Conservation (phyloP, 2,329 filamentous ascomycete genomes). For the Botrytis elliptica region DNA sequence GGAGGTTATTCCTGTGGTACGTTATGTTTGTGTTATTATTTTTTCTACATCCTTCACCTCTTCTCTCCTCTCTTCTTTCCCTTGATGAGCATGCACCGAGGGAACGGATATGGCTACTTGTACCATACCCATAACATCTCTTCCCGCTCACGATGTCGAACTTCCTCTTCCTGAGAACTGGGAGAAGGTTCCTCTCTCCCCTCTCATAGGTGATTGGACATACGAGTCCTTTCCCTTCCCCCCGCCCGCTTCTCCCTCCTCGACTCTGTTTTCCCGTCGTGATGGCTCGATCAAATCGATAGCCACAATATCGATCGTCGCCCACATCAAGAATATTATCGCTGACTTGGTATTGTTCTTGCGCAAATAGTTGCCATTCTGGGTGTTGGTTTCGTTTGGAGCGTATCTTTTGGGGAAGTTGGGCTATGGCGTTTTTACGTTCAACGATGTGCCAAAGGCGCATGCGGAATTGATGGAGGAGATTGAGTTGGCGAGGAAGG, state of each 20-base stretch:
- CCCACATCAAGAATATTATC: slow-evolving; percentile 18
- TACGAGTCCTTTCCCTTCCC: slow-evolving; percentile 23
- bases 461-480: slow-evolving; percentile 86
- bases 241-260: slow-evolving; percentile 1
- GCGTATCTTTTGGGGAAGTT: slow-evolving; percentile 89
- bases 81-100: slow-evolving; percentile 9
- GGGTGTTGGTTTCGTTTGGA: slow-evolving; percentile 86
- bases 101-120: slow-evolving; percentile 17
- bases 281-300: slow-evolving; percentile 16
- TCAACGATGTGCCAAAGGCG: slow-evolving; percentile 92
- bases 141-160: not conserved
- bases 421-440: slow-evolving; percentile 88
- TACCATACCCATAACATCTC: slow-evolving; percentile 5
- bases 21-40: slow-evolving; percentile 41
- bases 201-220: not conserved
- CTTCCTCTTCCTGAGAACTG: slow-evolving; percentile 5
- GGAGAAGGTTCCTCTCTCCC: slow-evolving; percentile 3
- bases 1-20: slow-evolving; percentile 85
- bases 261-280: slow-evolving; percentile 18
- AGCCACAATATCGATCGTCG: slow-evolving; percentile 15
- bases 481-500: slow-evolving; percentile 73
- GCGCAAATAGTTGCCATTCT: slow-evolving; percentile 75
- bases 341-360: slow-evolving; percentile 18
- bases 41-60: not conserved
- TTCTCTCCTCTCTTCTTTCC: slow-evolving; percentile 5